Evolutionary conservation across 768 basidiomycete species (phyloP).

Genomic region (Boletus vinaceobasis): DNA sequence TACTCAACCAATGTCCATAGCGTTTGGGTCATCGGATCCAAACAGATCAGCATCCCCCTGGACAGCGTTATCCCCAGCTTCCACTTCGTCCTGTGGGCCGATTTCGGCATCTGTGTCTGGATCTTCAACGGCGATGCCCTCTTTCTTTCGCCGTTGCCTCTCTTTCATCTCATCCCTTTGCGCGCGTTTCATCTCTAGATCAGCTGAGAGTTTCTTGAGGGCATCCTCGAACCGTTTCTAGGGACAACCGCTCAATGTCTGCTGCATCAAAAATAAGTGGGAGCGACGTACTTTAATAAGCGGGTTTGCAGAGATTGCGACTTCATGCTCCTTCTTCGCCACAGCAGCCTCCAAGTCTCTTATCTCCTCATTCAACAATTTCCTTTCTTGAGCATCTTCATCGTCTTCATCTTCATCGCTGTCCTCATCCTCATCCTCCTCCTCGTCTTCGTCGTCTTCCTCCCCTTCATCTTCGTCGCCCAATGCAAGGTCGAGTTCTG

Average conservation of each 20-base stretch:
- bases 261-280: neutral
- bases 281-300: constrained; percentile 64
- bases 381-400: constrained; percentile 72
- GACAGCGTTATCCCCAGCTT: constrained; percentile 20
- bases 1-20: constrained; percentile 32
- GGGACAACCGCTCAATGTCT: neutral
- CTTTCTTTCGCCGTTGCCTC: constrained; percentile 66
- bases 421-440: constrained; percentile 50
- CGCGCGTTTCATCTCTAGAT: constrained; percentile 78
- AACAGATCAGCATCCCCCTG: constrained; percentile 37
- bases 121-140: constrained; percentile 48
- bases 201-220: constrained; percentile 79
- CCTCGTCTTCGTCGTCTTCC: constrained; percentile 67
- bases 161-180: constrained; percentile 82
- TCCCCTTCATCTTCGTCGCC: constrained; percentile 60
- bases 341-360: constrained; percentile 86
- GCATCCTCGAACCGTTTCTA: constrained; percentile 94
- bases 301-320: constrained; percentile 79
- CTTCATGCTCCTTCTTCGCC: constrained; percentile 78
- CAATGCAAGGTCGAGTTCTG: constrained; percentile 81
- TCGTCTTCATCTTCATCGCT: constrained; percentile 78
- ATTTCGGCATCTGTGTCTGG: constrained; percentile 41
- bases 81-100: constrained; percentile 37
- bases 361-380: constrained; percentile 84
- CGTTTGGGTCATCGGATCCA: constrained; percentile 44